Evolutionary conservation across 2,329 filamentous ascomycete species (phyloP), one percentile per base, ranked within the genome.

Genomic region (Trichoderma aggressivum): DNA sequence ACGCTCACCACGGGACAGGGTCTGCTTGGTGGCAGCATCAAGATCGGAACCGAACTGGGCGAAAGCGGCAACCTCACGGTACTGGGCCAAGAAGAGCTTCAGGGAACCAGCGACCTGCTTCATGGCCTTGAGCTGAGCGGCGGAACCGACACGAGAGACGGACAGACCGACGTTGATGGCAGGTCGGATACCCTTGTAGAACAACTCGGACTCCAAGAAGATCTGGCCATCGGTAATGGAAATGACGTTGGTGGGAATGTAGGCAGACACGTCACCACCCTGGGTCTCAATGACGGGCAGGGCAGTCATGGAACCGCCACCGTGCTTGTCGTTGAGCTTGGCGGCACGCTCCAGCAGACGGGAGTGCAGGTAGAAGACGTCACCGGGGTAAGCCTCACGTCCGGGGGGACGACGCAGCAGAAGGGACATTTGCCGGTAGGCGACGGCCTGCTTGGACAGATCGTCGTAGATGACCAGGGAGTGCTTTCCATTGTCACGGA

Each of bases 121-220:
- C 96, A 99, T 99, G 87, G 96, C 94, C 93, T 98, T 99, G 85
- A 98, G 90, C 90, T 99, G 96, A 83, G 96, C 96, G 84, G 96
- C 94, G 82, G 96, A 99, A 84, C 96, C 96, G 91, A 99, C 96
- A 93, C 96, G 96, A 79, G 96, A 99, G 80, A 99, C 96, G 81
- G 96, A 99, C 79, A 99, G 93, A 96, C 96, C 96, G 92, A 99
- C 96, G 91, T 99, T 99, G 86, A 99, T 99, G 87, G 96, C 96
- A 80, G 96, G 96, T 82, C 96, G 95, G 86, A 99, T 87, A 97
- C 96, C 96, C 93, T 99, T 99, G 94, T 98, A 98, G 92, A 98
- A 99, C 76, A 98, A 90, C 86, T 99, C 96, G 78, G 95, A 86
- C 87, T 99, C 96, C 88, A 99, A 90, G 93, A 99, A 99, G 86